Evolutionary conservation across 1,139 yeast species (phyloP).

Genomic region (Nakaseomyces nivariensis): DNA sequence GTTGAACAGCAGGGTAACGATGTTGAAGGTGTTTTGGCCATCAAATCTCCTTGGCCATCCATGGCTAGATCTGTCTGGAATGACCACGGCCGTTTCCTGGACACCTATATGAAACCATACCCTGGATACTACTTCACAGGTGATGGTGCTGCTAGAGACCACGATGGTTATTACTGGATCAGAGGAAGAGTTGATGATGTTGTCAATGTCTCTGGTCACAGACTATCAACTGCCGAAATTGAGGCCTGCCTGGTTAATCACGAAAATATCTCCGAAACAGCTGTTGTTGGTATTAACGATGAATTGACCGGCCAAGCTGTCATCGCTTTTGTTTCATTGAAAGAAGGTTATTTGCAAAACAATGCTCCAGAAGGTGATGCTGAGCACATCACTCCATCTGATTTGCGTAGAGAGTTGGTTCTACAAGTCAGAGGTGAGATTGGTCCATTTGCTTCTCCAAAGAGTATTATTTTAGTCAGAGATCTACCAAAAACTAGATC

Average conservation of each 20-base stretch:
- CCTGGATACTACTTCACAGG: constrained; percentile 97
- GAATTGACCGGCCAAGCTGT: constrained; percentile 98
- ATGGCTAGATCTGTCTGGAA: constrained; percentile 96
- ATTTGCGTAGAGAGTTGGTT: constrained; percentile 65
- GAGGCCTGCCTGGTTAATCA: constrained; percentile 86
- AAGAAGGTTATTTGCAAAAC: constrained; percentile 35
- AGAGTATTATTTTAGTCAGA: constrained; percentile 71
- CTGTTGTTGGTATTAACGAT: constrained; percentile 90
- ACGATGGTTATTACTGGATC: constrained; percentile 96
- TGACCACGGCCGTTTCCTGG: constrained; percentile 82
- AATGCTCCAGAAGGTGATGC: constrained; percentile 37
- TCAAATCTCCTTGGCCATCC: constrained; percentile 90
- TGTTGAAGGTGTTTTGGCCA: constrained; percentile 92
- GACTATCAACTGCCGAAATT: constrained; percentile 93
- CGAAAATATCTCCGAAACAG: constrained; percentile 76
- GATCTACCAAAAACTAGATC: constrained; percentile 97
- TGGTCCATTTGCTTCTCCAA: constrained; percentile 99
- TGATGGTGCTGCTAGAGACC: constrained; percentile 97
- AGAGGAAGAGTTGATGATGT: constrained; percentile 98
- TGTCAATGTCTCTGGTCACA: constrained; percentile 94
- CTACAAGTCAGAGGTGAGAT: constrained; percentile 86
- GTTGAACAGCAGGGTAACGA: constrained; percentile 77
- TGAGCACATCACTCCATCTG: constrained; percentile 37
- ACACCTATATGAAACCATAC: constrained; percentile 89
- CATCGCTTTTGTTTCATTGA: constrained; percentile 83